Evolutionary conservation across 768 basidiomycete species (phyloP).

Genomic region (Boletellus sp.): DNA sequence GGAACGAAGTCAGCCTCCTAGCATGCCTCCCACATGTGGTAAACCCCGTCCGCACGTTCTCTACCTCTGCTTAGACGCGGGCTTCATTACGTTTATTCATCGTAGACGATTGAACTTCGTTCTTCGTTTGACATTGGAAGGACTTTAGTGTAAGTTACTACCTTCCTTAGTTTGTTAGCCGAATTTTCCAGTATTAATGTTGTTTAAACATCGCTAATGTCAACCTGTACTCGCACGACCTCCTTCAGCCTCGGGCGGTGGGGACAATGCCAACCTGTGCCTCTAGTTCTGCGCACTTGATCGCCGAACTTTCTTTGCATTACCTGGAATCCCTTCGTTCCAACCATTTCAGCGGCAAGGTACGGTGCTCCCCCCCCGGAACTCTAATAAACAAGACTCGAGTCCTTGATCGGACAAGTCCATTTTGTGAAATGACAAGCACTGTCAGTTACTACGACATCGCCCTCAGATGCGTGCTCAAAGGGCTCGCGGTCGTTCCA

Average conservation of each 20-base stretch:
- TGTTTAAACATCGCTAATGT: constrained; percentile 33
- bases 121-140: constrained; percentile 23
- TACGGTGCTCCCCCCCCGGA: too few species aligned
- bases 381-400: too few species aligned
- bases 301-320: too few species aligned
- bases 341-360: too few species aligned
- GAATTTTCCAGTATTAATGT: constrained; percentile 28
- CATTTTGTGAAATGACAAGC: too few species aligned
- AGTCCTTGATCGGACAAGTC: too few species aligned
- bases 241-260: not conserved
- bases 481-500: too few species aligned
- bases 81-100: constrained; percentile 19
- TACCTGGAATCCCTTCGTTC: too few species aligned
- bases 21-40: not conserved
- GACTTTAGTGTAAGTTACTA: constrained; percentile 29
- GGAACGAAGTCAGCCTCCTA: constrained; percentile 15
- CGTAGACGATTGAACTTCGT: constrained; percentile 15
- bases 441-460: too few species aligned
- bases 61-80: constrained; percentile 1
- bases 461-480: too few species aligned
- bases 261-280: not conserved
- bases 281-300: too few species aligned
- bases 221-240: constrained; percentile 19
- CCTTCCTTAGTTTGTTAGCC: constrained; percentile 21
- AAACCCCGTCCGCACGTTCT: constrained; percentile 5